phyloP scores from a whole-genome alignment of 2,329 filamentous ascomycete species.

The Plectosphaerella cucumerina region DNA sequence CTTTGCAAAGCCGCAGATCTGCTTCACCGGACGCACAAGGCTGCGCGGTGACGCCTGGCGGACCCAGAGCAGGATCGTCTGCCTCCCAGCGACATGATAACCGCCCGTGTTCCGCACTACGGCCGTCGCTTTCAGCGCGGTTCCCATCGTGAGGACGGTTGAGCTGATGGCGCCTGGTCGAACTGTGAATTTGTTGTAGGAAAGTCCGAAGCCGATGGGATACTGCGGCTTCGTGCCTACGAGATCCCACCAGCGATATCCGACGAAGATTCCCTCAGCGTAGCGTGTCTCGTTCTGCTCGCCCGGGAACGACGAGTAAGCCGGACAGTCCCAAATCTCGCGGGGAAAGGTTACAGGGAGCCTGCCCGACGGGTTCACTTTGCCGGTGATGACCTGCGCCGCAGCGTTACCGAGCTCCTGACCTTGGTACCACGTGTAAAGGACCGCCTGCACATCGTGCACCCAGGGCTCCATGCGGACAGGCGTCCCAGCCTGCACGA shows the following conservation, averaged over 20 bases:
- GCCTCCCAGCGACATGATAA: background rate
- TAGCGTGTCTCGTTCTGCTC: constrained; percentile 10
- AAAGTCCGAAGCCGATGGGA: constrained; percentile 16
- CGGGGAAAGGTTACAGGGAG: constrained; percentile 14
- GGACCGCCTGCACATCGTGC: constrained; percentile 2
- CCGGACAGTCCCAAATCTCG: constrained; percentile 7
- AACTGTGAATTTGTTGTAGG: constrained; percentile 7
- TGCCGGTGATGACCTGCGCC: constrained; percentile 11
- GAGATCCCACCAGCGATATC: constrained; percentile 22
- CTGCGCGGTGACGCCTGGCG: background rate
- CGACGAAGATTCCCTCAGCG: constrained; percentile 14
- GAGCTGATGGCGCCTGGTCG: background rate
- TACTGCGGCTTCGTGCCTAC: constrained; percentile 33
- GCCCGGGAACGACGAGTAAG: constrained; percentile 11
- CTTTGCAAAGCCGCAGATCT: constrained; percentile 1
- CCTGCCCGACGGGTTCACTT: constrained; percentile 5
- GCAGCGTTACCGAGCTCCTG: constrained; percentile 13
- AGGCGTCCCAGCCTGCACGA: constrained; percentile 11
- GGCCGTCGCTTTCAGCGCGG: constrained; percentile 28
- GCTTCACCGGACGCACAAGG: background rate
- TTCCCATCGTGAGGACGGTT: background rate
- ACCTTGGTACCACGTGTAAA: constrained; percentile 16
- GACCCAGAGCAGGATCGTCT: background rate
- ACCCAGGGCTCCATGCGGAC: constrained; percentile 16
- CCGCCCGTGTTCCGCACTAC: background rate